phyloP scores from a whole-genome alignment of 129 eudicot species.

The Apium graveolens region DNA sequence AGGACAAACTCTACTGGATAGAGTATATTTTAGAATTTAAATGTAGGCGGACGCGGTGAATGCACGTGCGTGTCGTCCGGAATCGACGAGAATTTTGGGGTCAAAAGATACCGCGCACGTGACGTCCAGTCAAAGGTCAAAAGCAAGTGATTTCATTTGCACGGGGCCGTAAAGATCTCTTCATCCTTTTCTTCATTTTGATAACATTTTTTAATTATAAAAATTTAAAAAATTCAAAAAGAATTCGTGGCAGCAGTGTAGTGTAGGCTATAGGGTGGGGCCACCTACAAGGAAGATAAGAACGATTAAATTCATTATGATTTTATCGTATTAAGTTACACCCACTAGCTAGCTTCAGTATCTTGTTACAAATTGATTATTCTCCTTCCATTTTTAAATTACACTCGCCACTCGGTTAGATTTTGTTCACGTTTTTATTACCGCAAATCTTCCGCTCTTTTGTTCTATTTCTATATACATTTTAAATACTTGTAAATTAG shows the following conservation, averaged over 20 bases:
- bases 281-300: not conserved
- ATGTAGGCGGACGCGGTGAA: slow-evolving; percentile 13
- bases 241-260: not conserved
- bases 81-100: slow-evolving; percentile 41
- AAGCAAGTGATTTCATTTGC: slow-evolving; percentile 44
- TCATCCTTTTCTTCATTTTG: not conserved
- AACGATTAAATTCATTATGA: not conserved
- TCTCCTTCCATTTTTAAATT: not conserved
- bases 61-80: slow-evolving; percentile 76
- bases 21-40: not conserved
- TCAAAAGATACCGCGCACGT: slow-evolving; percentile 95
- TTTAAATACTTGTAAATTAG: too few species aligned
- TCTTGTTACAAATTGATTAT: not conserved
- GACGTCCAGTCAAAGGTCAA: slow-evolving; percentile 78
- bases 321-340: not conserved
- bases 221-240: not conserved
- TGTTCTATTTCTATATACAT: too few species aligned
- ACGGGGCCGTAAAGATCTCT: slow-evolving; percentile 25
- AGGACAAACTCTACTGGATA: too few species aligned
- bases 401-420: not conserved
- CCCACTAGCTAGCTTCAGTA: not conserved
- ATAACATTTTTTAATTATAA: not conserved
- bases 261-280: not conserved
- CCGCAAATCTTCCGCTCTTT: too few species aligned
- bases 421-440: too few species aligned